These are phyloP conservation scores for Neoarthrinium moseri DNA, from an alignment of 2,329 filamentous ascomycete genomes.

Conservation along the genomic window DNA sequence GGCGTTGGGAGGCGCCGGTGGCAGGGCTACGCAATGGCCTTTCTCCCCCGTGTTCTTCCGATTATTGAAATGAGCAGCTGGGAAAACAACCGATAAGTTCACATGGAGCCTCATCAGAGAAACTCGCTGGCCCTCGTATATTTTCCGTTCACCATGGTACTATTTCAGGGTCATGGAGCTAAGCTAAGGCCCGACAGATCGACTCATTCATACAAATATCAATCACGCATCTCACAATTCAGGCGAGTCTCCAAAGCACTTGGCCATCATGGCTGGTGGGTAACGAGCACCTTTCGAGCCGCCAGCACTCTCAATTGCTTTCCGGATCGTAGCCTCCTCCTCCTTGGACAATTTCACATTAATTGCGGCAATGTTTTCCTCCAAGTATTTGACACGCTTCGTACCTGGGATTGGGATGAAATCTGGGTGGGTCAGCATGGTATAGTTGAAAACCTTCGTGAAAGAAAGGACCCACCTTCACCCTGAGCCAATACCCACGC, in stretches of 20 bases:
- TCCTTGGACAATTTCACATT: constrained; percentile 31
- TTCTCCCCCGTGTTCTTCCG: no score
- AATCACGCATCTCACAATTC: no score
- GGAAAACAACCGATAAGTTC: no score
- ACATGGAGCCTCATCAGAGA: no score
- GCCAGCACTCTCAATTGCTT: constrained; percentile 29
- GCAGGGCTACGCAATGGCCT: no score
- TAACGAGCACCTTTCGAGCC: constrained; percentile 11
- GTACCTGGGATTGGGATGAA: constrained; percentile 35
- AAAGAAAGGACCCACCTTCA: constrained; percentile 30
- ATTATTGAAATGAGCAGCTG: no score
- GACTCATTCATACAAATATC: no score
- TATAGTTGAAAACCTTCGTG: not conserved
- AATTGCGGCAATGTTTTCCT: constrained; percentile 30
- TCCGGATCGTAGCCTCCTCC: constrained; percentile 33
- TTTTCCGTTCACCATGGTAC: no score
- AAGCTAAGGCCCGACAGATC: no score
- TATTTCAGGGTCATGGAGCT: no score
- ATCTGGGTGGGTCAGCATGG: constrained; percentile 54
- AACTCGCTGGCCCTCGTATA: no score
- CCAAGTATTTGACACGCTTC: constrained; percentile 29
- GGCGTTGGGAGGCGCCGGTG: no score
- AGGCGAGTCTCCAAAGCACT: constrained; percentile 10
- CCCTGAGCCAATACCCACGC: constrained; percentile 53
- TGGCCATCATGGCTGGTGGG: constrained; percentile 8